Percentiles rank a stretch among this genome's conserved stretches.
Conservation (phyloP, 495 filamentous ascomycete species). For the Penicillium atrosanguineum region DNA sequence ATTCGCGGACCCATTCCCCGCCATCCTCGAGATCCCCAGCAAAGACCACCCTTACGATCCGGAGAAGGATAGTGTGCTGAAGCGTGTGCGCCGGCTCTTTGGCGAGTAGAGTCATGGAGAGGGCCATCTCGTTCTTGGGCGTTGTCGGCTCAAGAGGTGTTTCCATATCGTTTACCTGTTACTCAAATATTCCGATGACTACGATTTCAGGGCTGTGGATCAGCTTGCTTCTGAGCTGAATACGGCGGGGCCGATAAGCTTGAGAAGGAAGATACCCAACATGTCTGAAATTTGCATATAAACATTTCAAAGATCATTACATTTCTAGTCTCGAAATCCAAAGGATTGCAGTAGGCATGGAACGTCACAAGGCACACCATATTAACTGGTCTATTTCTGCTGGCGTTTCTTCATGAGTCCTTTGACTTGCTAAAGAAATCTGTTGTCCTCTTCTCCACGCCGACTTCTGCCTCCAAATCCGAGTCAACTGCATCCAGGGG, state of each 20-base stretch:
- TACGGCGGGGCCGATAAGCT: conserved; percentile 7
- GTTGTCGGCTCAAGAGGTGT: conserved; percentile 1
- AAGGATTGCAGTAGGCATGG: no score
- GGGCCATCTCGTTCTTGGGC: conserved; percentile 6
- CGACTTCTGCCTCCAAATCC: no score
- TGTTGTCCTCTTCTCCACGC: no score
- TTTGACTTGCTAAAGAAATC: no score
- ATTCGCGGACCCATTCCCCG: conserved; percentile 54
- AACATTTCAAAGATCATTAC: not conserved
- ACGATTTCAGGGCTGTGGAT: conserved; percentile 2
- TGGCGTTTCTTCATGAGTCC: no score
- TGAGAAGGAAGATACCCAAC: conserved; percentile 30
- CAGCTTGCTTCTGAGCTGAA: conserved; percentile 3
- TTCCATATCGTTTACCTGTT: conserved; percentile 7
- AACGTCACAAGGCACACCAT: no score
- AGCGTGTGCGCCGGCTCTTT: conserved; percentile 85
- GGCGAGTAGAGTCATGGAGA: conserved; percentile 63
- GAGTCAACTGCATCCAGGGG: no score
- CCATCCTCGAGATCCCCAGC: conserved; percentile 88
- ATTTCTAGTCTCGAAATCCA: not conserved
- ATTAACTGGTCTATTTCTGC: no score
- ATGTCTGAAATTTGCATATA: conserved; percentile 23
- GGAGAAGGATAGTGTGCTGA: conserved; percentile 96
- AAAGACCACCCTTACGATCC: conserved; percentile 99
- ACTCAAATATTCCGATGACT: conserved; percentile 9